phyloP scores from a whole-genome alignment of 2,329 filamentous ascomycete genomes.

The Seiridium cupressi region DNA sequence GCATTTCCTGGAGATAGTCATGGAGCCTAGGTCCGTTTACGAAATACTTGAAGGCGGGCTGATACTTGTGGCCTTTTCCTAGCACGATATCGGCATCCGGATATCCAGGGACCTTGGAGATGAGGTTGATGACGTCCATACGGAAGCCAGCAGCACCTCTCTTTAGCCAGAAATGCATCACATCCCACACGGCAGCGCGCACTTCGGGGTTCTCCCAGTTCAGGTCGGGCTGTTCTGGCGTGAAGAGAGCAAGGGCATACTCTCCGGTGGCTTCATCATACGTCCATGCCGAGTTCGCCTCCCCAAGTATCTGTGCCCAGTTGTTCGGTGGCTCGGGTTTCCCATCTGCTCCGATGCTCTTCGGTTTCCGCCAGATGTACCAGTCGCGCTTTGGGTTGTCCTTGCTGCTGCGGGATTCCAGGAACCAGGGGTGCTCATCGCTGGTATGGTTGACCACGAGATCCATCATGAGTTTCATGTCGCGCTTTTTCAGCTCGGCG shows the following conservation, averaged over 20 bases:
- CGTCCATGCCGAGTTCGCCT: constrained; percentile 61
- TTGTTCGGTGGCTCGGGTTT: constrained; percentile 71
- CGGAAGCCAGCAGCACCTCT: constrained; percentile 72
- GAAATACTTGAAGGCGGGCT: constrained; percentile 56
- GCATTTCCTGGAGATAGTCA: constrained; percentile 67
- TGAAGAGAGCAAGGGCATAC: constrained; percentile 77
- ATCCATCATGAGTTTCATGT: constrained; percentile 71
- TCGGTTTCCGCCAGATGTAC: constrained; percentile 59
- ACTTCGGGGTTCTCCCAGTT: constrained; percentile 77
- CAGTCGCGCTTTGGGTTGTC: constrained; percentile 66
- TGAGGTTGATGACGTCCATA: constrained; percentile 74
- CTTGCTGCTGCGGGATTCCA: constrained; percentile 60
- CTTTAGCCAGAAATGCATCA: constrained; percentile 78
- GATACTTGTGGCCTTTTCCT: constrained; percentile 38
- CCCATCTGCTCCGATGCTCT: constrained; percentile 53
- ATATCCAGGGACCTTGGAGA: constrained; percentile 60
- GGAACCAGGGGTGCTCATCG: constrained; percentile 70
- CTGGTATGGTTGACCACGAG: constrained; percentile 78
- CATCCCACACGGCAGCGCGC: constrained; percentile 67
- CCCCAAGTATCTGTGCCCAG: constrained; percentile 64
- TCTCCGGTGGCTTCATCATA: constrained; percentile 72
- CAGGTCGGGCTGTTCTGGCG: constrained; percentile 75
- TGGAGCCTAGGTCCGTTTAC: constrained; percentile 69
- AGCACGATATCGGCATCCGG: constrained; percentile 57
- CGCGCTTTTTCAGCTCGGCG: constrained; percentile 55